Evolutionary conservation across 2,329 filamentous ascomycete genomes (phyloP), one percentile per base, ranked within the genome.

Genomic region (Lecanosticta acicola): DNA sequence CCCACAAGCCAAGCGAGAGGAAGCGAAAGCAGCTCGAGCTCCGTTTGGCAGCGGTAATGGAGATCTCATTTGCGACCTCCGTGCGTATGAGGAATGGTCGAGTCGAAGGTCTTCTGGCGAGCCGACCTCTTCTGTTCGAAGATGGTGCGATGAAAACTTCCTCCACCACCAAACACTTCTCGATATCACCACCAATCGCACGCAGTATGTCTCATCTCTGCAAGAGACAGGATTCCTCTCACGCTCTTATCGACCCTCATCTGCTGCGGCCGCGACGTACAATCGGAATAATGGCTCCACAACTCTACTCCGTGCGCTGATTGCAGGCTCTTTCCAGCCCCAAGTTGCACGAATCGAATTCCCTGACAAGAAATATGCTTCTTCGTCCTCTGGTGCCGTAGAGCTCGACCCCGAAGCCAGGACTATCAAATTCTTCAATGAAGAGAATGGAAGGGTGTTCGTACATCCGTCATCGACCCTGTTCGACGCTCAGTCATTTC

Each of bases 341-440:
- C 91, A 97, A 67, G 81, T 96, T 54, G 89, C 89, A 11, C 81
- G 90, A 43, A 95, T 98, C 62, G 84, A 89, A 54, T 87, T 96
- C 57, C 93, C 93, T 0, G 88, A 95, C 69, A 94, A 94, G 72
- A 97, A 96, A 67, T 98, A 94, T 66, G 86, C 87, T 10, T 81
- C 83, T 29, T 88, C 87, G 2, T 80, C 94, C 53, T 87, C 87
- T 1, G 93, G 93, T 5, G 87, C 93, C 0, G 87, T 97, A 1
- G 91, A 93, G 64, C 75, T 96, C 4, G 93, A 98, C 62, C 91
- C 91, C 0, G 91, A 97, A 67, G 91, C 91, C 3, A 78, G 83
- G 43, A 87, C 85, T 2, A 96, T 98, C 68, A 93, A 89, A 64
- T 98, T 90, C 70, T 97, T 88, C 68, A 87, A 85, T 56, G 83